Conservation (phyloP, 257 asterid species). For the Striga asiatica region DNA sequence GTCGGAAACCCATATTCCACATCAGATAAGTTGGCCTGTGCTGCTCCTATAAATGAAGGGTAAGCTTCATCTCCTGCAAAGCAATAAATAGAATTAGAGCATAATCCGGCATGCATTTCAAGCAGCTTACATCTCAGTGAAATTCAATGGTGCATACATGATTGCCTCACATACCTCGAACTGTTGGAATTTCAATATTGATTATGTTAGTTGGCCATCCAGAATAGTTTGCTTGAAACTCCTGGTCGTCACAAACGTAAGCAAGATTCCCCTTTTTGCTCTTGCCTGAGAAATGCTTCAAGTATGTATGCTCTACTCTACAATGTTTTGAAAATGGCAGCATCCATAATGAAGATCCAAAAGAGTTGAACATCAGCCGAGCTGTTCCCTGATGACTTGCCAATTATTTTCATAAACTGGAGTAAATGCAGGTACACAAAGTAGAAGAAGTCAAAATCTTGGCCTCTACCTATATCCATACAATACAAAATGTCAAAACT, state of each 20-base stretch:
- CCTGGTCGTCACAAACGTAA: conserved; percentile 61
- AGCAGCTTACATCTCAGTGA: conserved; percentile 7
- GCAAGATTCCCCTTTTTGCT: conserved; percentile 46
- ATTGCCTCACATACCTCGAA: conserved; percentile 41
- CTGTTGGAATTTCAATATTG: conserved; percentile 77
- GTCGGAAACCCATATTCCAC: conserved; percentile 77
- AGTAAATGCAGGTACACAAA: conserved; percentile 25
- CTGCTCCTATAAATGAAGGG: conserved; percentile 54
- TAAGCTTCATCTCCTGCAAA: conserved; percentile 65
- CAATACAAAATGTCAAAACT: conserved; percentile 3
- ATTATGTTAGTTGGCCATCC: conserved; percentile 97
- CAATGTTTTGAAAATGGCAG: conserved; percentile 87
- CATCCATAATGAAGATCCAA: conserved; percentile 96
- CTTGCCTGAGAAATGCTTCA: conserved; percentile 58
- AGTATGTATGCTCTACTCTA: conserved; percentile 61
- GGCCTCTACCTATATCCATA: not conserved
- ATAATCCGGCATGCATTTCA: conserved; percentile 14
- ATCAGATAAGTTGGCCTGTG: conserved; percentile 46
- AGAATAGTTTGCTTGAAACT: conserved; percentile 63
- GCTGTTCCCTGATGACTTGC: conserved; percentile 97
- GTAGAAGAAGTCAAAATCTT: conserved; percentile 13
- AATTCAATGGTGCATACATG: conserved; percentile 15
- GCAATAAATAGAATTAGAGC: conserved; percentile 20
- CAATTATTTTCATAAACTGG: conserved; percentile 30
- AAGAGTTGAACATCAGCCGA: conserved; percentile 92